Evolutionary conservation across 78 protist genomes (phyloP), one percentile per base, ranked within the genome.

Genomic region (Dictyostelium intermedium): DNA sequence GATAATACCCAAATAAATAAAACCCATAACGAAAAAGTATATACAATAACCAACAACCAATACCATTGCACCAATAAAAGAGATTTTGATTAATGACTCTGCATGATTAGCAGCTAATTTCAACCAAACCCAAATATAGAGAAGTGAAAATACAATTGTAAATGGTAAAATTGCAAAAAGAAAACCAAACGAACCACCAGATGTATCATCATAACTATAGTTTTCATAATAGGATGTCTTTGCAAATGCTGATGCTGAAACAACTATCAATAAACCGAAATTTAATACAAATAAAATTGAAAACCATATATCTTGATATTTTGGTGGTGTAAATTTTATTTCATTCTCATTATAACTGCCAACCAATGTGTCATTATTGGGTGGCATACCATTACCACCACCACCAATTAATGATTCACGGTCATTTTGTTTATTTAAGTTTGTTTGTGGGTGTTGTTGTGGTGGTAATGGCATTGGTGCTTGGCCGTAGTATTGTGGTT

Each of bases 101-200:
- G 96, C 79, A 72, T 80, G 85, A 10, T 45, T 83, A 9, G 11
- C 35, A 0, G 91, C 91, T 1, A 92, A 20, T 1, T 61, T 27
- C 27, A 76, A 39, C 96, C 96, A 92, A 25, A 34, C 85, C 30
- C 27, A 79, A 16, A 85, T 34, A 63, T 43, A 89, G 39, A 79
- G 8, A 35, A 89, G 45, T 2, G 87, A 39, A 20, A 83, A 39
- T 20, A 66, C 30, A 18, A 60, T 47, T 37, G 56, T 23, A 66
- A 87, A 20, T 11, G 45, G 61, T 23, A 87, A 30, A 5, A 23
- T 85, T 11, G 60, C n/a, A 16, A 16, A 73, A 8, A n/a, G 2
- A 20, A 60, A n/a, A 30, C 14, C 70, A 32, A 39, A 30, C 5
- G 23, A 41, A 32, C 35, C 37, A 61, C 20, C 23, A 11, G 30